These are phyloP conservation scores for Metrosideros polymorpha DNA, from an alignment of 441 rosid genomes.

Conservation along the genomic window DNA sequence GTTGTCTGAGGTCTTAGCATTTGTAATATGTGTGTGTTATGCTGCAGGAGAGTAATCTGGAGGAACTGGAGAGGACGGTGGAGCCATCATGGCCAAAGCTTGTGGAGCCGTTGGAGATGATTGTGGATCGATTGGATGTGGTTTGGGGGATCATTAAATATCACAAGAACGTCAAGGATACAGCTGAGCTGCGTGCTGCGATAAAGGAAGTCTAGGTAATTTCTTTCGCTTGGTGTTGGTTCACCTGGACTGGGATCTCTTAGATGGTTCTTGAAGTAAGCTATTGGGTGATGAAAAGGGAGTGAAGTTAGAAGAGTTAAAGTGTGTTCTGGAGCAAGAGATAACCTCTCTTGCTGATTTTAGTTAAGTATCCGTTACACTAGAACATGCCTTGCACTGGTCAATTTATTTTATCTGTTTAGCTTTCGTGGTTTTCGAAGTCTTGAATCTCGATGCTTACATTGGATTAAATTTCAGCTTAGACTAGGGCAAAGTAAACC, in stretches of 20 bases:
- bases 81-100: slow-evolving; percentile 80
- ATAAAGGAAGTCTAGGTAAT: slow-evolving; percentile 82
- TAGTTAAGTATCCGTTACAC: not conserved
- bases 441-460: not conserved
- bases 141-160: slow-evolving; percentile 78
- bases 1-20: not conserved
- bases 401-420: not conserved
- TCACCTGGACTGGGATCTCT: not conserved
- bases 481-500: slow-evolving; percentile 80
- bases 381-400: not conserved
- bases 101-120: slow-evolving; percentile 83
- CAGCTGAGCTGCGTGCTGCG: slow-evolving; percentile 80
- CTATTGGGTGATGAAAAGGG: not conserved
- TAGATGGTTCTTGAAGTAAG: not conserved
- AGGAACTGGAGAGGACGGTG: slow-evolving; percentile 61
- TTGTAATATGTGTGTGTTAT: not conserved
- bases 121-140: slow-evolving; percentile 45
- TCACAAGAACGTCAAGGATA: slow-evolving; percentile 72
- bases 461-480: slow-evolving; percentile 46
- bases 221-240: not conserved
- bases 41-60: slow-evolving; percentile 61
- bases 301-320: not conserved
- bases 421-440: not conserved
- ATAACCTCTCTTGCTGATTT: not conserved
- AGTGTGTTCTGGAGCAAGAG: not conserved